Evolutionary conservation across 208 protist species (phyloP).

Genomic region (Wallacemonas sp.): DNA sequence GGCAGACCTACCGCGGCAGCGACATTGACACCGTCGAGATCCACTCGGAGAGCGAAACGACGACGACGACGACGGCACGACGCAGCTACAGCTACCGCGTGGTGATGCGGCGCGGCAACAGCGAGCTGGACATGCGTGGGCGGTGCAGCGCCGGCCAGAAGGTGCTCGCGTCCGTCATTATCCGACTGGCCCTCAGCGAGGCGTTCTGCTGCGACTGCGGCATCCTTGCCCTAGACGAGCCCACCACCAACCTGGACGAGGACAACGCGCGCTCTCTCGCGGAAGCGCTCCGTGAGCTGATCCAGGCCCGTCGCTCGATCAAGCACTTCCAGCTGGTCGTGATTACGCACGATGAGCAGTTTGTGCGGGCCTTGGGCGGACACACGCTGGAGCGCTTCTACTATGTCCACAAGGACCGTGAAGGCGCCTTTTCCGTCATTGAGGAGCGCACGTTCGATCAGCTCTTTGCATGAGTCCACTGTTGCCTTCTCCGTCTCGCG

Average conservation of each 20-base stretch:
- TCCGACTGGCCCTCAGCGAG: conserved; percentile 99
- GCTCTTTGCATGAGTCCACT: conserved; percentile 56
- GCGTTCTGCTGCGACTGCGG: conserved; percentile 99
- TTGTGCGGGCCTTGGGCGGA: conserved; percentile 91
- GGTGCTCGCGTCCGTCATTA: conserved; percentile 98
- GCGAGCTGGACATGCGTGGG: conserved; percentile 98
- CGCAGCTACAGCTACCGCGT: conserved; percentile 94
- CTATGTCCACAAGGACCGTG: conserved; percentile 89
- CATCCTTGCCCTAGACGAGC: conserved; percentile 99
- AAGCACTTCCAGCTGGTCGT: conserved; percentile 98
- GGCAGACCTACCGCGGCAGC: conserved; percentile 96
- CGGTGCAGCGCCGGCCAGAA: conserved; percentile 98
- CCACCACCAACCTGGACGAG: conserved; percentile 99
- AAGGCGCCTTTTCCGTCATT: conserved; percentile 90
- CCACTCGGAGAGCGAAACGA: conserved; percentile 88
- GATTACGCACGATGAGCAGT: conserved; percentile 99
- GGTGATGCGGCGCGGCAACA: conserved; percentile 96
- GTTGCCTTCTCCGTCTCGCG: background rate
- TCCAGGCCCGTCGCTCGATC: conserved; percentile 69
- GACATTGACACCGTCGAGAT: conserved; percentile 99
- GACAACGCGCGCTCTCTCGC: conserved; percentile 90
- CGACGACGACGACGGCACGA: conserved; percentile 54
- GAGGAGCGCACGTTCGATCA: conserved; percentile 88
- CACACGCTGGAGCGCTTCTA: conserved; percentile 87
- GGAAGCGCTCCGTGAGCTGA: conserved; percentile 79